Evolutionary conservation across 176 grass and related monocot species (phyloP), one percentile per base, ranked within the genome.

Genomic region (Lolium perenne): DNA sequence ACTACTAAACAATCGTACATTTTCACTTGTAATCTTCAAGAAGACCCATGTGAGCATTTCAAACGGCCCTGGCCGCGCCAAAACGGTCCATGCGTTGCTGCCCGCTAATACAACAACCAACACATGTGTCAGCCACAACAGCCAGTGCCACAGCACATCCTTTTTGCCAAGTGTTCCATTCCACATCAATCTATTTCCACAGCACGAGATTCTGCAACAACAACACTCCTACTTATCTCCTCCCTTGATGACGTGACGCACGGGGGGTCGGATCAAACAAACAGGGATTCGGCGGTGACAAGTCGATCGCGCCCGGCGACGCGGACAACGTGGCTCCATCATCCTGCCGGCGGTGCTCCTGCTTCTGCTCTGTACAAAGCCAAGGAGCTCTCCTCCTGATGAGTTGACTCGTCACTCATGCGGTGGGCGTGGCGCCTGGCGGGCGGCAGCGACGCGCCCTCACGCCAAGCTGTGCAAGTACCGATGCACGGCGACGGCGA

Each of bases 321-420:
- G 45, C 20, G 7, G 10, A 76, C 32, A 35, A 35, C 73, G 61
- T 50, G 45, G 78, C 61, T 48, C 60, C 61, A 43, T 35, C 6
- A 83, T 45, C 40, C 50, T 71, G 79, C 46, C 43, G 26, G 74
- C 5, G 25, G 38, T 32, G 41, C 23, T 18, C 13, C 38, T 35
- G 41, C 23, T 18, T 7, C 38, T 35, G 11, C 10, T 12, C 45
- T 6, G 20, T 35, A 11, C 74, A 85, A 48, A 86, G 38, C 38
- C 1, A 3, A 35, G 18, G 54, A 32, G 54, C 18, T 20, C 16
- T 20, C 26, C 26, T 29, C 26, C 26, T 29, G 26, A 29, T 29
- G 84, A 80, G 85, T 54, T 86, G 67, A 81, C 85, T 2, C 3
- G 2, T 62, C 77, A 16, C 76, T 86, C 26, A 29, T 29, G 26